phyloP scores from a whole-genome alignment of 345 rosid genomes.

The Corchorus olitorius region DNA sequence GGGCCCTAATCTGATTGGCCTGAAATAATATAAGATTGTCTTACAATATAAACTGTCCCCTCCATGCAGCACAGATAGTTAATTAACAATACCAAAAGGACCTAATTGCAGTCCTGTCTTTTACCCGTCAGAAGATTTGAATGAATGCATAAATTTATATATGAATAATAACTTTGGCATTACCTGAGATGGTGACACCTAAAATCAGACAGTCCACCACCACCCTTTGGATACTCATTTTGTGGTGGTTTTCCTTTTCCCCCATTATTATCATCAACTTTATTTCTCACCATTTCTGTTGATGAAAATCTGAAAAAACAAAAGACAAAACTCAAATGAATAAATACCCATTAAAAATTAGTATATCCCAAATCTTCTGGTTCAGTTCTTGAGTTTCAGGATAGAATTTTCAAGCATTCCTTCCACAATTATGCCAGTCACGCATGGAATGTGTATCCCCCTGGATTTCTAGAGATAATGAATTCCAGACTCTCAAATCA shows the following conservation, averaged over 20 bases:
- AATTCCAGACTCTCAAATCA: too few relatives aligned
- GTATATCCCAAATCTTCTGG: background rate
- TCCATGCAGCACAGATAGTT: background rate
- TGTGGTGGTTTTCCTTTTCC: conserved; percentile 17
- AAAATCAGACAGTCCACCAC: conserved; percentile 21
- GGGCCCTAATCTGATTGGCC: background rate
- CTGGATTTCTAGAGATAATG: background rate
- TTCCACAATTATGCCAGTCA: conserved; percentile 34
- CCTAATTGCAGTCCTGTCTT: conserved; percentile 11
- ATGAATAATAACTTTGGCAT: conserved; percentile 24
- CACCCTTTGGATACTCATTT: conserved; percentile 41
- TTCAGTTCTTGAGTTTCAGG: background rate
- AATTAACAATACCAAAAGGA: background rate
- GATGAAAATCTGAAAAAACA: background rate
- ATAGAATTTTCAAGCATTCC: conserved; percentile 4
- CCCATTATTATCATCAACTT: background rate
- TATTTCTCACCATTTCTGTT: background rate
- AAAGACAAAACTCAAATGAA: background rate
- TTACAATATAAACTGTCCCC: background rate
- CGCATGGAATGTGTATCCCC: conserved; percentile 37
- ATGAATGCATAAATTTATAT: too few relatives aligned
- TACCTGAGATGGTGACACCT: conserved; percentile 27
- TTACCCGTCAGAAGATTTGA: background rate
- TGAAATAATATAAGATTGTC: background rate
- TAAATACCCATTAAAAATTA: background rate